Percentiles rank a stretch among this genome's conserved stretches.
These are phyloP conservation scores for Microbotryum intermedium DNA, from an alignment of 1,284 basidiomycete genomes.

Conservation along the genomic window DNA sequence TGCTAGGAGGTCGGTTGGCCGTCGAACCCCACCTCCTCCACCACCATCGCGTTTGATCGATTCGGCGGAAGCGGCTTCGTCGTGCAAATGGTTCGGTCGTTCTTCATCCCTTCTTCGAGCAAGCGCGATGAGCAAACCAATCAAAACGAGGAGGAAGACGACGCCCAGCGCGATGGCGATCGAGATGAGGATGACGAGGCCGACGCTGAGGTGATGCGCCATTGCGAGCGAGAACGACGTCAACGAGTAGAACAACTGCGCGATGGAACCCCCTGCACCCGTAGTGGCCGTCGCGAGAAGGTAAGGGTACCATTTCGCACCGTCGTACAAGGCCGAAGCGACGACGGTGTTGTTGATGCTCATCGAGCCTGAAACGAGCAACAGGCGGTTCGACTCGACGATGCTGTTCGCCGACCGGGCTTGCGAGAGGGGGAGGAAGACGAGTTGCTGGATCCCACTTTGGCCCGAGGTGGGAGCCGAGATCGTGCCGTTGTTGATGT, in stretches of 20 bases:
- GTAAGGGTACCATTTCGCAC: constrained; percentile 72
- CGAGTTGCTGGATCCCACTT: constrained; percentile 63
- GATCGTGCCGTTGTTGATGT: constrained; percentile 52
- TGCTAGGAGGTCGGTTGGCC: constrained; percentile 21
- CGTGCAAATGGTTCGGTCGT: background rate
- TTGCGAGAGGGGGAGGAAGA: constrained; percentile 73
- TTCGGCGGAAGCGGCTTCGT: constrained; percentile 5
- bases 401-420: constrained; percentile 60
- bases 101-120: constrained; percentile 19
- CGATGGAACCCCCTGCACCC: constrained; percentile 63
- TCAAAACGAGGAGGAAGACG: constrained; percentile 78
- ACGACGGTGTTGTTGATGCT: constrained; percentile 52
- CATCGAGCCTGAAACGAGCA: constrained; percentile 78
- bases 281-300: constrained; percentile 58
- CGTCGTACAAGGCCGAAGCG: constrained; percentile 81
- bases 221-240: constrained; percentile 28
- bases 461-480: constrained; percentile 32
- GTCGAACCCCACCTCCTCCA: constrained; percentile 1
- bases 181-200: constrained; percentile 90
- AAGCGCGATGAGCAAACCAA: constrained; percentile 82
- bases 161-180: constrained; percentile 93
- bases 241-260: constrained; percentile 68
- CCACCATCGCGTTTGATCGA: constrained; percentile 2
- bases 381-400: constrained; percentile 76
- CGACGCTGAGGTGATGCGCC: constrained; percentile 67